Conservation (phyloP, 1,284 basidiomycete species). For the Puccinia novopanici region DNA sequence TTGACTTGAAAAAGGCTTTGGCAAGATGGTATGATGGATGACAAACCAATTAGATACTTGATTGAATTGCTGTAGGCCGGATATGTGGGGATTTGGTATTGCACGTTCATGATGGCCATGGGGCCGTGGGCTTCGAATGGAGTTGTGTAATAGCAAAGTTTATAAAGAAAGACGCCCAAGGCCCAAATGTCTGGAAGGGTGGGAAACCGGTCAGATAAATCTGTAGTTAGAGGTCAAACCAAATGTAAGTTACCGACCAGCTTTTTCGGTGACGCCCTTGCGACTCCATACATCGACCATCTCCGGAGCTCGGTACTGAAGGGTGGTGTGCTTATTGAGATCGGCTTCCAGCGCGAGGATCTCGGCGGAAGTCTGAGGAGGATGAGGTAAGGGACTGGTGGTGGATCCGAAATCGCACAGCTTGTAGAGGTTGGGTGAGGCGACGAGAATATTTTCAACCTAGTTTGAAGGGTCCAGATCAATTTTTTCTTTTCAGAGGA, state of each 20-base stretch:
- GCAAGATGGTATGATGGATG: conserved; percentile 25
- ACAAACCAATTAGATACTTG: conserved; percentile 81
- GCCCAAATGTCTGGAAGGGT: conserved; percentile 70
- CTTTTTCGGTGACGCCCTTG: conserved; percentile 83
- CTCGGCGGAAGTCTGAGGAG: conserved; percentile 75
- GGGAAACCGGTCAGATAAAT: not conserved
- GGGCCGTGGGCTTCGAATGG: conserved; percentile 97
- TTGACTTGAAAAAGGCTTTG: conserved; percentile 5
- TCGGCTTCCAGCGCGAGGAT: conserved; percentile 85
- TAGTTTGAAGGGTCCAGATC: conserved; percentile 48
- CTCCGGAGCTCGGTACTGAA: conserved; percentile 95
- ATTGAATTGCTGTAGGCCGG: conserved; percentile 86
- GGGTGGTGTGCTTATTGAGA: conserved; percentile 88
- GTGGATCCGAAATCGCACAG: conserved; percentile 98
- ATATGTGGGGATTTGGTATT: conserved; percentile 89
- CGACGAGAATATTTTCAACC: conserved; percentile 92
- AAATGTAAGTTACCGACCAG: conserved; percentile 61
- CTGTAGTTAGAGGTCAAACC: not conserved
- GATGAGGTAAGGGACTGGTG: conserved; percentile 69
- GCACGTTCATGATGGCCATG: conserved; percentile 91
- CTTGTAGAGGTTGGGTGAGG: conserved; percentile 79
- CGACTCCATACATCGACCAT: conserved; percentile 91
- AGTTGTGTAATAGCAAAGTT: conserved; percentile 95
- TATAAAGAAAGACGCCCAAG: conserved; percentile 74
- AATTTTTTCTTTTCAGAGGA: not conserved